Evolutionary conservation across 2,329 filamentous ascomycete genomes (phyloP), one percentile per base, ranked within the genome.

Genomic region (Penicillium sp.): DNA sequence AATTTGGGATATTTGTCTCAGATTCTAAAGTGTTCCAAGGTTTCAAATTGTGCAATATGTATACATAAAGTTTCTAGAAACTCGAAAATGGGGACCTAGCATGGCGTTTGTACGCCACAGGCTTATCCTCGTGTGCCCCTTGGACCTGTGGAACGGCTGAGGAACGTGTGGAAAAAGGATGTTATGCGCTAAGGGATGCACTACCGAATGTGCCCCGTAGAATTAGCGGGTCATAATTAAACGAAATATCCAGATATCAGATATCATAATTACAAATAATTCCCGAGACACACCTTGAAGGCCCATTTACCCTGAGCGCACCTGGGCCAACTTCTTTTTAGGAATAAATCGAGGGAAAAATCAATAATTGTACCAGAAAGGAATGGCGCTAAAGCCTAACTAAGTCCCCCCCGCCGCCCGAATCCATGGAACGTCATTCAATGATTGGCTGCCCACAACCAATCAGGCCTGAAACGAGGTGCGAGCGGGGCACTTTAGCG

Each of bases 151-250:
- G 49, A 57, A 57, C 54, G 54, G 54, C 33, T 25, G 38, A 50
- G 45, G 53, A 55, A 57, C 49, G 41, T 52, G 54, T 56, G 41
- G 54, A 57, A 57, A 56, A 47, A 47, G 25, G 33, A 42, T 53
- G 35, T 35, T 33, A 27, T 53, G 49, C 54, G 49, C 49, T 57
- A 57, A 39, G 31, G 48, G 33, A 42, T 27, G 35, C 49, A 57
- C 49, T 57, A 57, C 54, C 42, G 53, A 49, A 36, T 53, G 17
- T 47, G 49, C 48, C 54, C 54, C 49, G 25, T 54, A 35, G 35
- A 19, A 44, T 27, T 27, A 44, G 23, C 54, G 54, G 54, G 41
- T 45, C 48, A 19, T 31, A 29, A 7, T 43, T 33, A 17, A 21
- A 47, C 21, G 15, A 35, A 12, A 44, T 19, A 38, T 17, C 23